Evolutionary conservation across 176 grass and related monocot genomes (phyloP).

Genomic region (Phragmites australis): DNA sequence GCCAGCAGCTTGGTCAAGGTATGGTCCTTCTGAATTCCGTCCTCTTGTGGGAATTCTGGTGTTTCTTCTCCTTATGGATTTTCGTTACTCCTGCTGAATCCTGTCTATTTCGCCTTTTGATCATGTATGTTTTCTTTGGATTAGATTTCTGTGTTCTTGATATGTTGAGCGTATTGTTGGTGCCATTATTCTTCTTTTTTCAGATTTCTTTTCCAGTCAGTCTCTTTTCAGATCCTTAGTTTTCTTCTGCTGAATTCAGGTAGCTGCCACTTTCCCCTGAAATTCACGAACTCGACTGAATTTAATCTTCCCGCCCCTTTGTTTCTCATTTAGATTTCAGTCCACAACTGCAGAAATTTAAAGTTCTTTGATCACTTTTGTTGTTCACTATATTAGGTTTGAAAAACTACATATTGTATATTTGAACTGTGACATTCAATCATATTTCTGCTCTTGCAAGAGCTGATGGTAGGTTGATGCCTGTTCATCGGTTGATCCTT

Average conservation of each 20-base stretch:
- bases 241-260: neutral
- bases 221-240: neutral
- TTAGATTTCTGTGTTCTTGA: neutral
- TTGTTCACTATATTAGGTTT: neutral
- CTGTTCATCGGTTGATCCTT: neutral
- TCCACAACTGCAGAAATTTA: neutral
- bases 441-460: neutral
- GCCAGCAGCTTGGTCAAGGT: slow-evolving; percentile 3
- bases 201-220: neutral
- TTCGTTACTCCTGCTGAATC: slow-evolving; percentile 16
- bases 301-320: neutral
- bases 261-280: neutral
- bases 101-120: neutral
- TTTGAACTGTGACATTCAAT: neutral
- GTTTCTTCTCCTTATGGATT: neutral
- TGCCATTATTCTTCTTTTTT: too few relatives aligned
- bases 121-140: neutral
- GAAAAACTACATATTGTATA: neutral
- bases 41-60: neutral
- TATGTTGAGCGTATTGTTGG: neutral
- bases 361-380: neutral
- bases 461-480: neutral
- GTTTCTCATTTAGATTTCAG: neutral
- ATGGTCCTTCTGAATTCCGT: neutral
- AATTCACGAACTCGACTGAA: neutral